Conservation (phyloP, 176 grass and related monocot genomes). For the Lolium multiflorum region DNA sequence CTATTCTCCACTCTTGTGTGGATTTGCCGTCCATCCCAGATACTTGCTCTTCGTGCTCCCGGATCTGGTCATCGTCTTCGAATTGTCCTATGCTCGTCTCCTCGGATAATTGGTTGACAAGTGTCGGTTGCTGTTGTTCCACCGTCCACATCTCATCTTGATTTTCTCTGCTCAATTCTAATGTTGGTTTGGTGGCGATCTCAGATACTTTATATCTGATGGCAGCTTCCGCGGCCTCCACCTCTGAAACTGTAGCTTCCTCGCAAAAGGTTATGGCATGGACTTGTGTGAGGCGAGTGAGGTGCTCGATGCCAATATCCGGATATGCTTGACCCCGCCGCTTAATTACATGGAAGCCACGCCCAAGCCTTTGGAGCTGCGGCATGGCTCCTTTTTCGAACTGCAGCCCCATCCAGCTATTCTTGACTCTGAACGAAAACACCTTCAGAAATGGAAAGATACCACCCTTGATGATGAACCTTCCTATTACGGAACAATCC, state of each 20-base stretch:
- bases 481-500: neutral
- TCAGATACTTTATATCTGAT: neutral
- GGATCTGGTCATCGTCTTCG: too few species aligned
- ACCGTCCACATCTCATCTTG: neutral
- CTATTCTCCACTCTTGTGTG: too few species aligned
- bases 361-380: neutral
- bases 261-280: neutral
- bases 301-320: neutral
- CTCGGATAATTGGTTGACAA: too few species aligned
- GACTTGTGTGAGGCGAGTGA: neutral
- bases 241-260: neutral
- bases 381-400: neutral
- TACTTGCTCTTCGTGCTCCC: too few species aligned
- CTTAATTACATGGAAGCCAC: neutral
- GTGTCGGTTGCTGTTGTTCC: too few species aligned
- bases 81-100: too few species aligned
- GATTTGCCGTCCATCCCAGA: too few species aligned
- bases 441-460: neutral
- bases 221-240: neutral
- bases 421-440: neutral
- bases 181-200: neutral
- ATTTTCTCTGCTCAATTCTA: neutral
- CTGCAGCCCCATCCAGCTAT: neutral
- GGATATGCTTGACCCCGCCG: neutral
- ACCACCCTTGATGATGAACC: neutral